Evolutionary conservation across 306 rosid genomes (phyloP).

Genomic region (Dicorynia guianensis): DNA sequence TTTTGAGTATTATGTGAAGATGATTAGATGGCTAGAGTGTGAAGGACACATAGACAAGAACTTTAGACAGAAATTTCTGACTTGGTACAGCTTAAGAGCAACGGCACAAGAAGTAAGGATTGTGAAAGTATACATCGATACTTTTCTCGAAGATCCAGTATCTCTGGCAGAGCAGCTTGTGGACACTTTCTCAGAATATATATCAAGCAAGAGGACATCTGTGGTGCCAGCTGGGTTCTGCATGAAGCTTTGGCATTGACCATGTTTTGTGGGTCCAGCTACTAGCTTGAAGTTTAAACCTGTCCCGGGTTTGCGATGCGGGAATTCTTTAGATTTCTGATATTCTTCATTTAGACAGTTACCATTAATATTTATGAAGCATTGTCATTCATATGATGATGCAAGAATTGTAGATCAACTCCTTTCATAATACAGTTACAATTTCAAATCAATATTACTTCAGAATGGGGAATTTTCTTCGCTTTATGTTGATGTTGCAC

Average conservation of each 20-base stretch:
- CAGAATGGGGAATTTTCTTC: conserved; percentile 26
- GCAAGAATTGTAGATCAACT: conserved; percentile 49
- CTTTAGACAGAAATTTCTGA: conserved; percentile 93
- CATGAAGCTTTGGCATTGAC: conserved; percentile 94
- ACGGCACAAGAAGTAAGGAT: conserved; percentile 72
- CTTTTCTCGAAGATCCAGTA: conserved; percentile 79
- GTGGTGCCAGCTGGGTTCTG: conserved; percentile 83
- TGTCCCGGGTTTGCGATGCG: conserved; percentile 43
- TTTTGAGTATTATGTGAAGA: conserved; percentile 89
- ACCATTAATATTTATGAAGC: conserved; percentile 51
- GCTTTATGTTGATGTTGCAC: conserved; percentile 13
- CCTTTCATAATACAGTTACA: conserved; percentile 30
- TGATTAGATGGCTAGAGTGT: conserved; percentile 90
- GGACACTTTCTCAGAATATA: conserved; percentile 85
- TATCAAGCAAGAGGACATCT: conserved; percentile 75
- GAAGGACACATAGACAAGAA: conserved; percentile 92
- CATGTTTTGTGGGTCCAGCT: conserved; percentile 38
- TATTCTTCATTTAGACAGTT: conserved; percentile 54
- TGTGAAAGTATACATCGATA: conserved; percentile 81
- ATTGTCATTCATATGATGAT: conserved; percentile 61
- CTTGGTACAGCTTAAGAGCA: conserved; percentile 96
- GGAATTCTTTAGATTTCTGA: conserved; percentile 61
- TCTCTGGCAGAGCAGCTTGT: conserved; percentile 94
- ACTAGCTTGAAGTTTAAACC: conserved; percentile 38
- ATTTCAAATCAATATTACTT: conserved; percentile 34